Percentiles rank a stretch among this genome's conserved stretches.
These are phyloP conservation scores for Lodderomyces metapsilosis DNA, from an alignment of 1,139 yeast genomes.

Conservation along the genomic window DNA sequence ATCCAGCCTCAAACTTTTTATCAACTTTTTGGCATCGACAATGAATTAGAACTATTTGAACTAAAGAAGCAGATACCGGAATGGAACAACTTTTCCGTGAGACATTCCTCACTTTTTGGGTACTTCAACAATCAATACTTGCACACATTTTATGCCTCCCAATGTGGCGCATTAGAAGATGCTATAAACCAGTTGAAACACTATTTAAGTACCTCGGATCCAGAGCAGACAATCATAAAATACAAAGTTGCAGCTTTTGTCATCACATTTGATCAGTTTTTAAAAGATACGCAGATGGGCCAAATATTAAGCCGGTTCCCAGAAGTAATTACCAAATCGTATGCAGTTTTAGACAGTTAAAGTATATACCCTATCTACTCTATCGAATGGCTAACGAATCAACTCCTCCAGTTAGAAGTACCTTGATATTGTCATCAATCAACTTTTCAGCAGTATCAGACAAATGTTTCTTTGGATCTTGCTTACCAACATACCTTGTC, in stretches of 20 bases:
- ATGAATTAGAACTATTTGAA: conserved; percentile 13
- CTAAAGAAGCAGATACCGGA: conserved; percentile 19
- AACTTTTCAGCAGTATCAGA: conserved; percentile 83
- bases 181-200: background rate
- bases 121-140: conserved; percentile 3
- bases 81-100: conserved; percentile 27
- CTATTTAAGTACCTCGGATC: background rate
- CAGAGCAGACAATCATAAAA: conserved; percentile 4
- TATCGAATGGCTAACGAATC: conserved; percentile 80
- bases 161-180: conserved; percentile 16
- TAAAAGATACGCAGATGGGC: conserved; percentile 20
- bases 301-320: conserved; percentile 1
- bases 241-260: conserved; percentile 23
- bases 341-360: conserved; percentile 9
- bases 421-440: conserved; percentile 86
- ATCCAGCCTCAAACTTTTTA: conserved; percentile 12
- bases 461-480: conserved; percentile 97
- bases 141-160: conserved; percentile 15
- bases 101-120: conserved; percentile 25
- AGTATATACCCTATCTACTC: conserved; percentile 1
- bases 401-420: conserved; percentile 83
- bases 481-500: conserved; percentile 96
- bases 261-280: conserved; percentile 18
- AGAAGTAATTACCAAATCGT: conserved; percentile 13
- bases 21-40: conserved; percentile 21